Conservation (phyloP, 2,329 filamentous ascomycete genomes). For the Aspergillus pseudoglaucus region DNA sequence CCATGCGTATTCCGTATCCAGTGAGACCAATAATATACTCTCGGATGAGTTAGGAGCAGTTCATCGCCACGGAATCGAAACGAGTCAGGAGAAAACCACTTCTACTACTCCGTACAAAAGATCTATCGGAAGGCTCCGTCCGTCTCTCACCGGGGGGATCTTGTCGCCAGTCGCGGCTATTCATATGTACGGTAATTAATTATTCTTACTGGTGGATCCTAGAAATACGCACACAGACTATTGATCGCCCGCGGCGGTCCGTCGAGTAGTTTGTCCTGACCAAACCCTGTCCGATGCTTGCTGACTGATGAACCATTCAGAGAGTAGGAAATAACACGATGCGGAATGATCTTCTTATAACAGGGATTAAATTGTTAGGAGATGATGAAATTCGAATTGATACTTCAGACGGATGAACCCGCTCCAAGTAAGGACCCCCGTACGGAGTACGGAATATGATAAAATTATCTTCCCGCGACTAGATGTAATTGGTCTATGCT, state of each 20-base stretch:
- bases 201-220: neutral
- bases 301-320: neutral
- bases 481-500: too few relatives aligned
- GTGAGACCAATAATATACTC: too few relatives aligned
- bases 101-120: neutral
- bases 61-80: neutral
- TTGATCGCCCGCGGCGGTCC: constrained; percentile 1
- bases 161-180: constrained; percentile 20
- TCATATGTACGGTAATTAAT: constrained; percentile 5
- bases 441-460: too few relatives aligned
- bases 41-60: too few relatives aligned
- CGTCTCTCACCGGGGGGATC: neutral
- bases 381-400: neutral
- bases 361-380: neutral
- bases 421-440: too few relatives aligned
- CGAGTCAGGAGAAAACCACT: neutral
- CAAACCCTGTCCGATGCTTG: neutral
- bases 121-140: neutral
- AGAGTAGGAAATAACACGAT: neutral
- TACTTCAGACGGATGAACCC: neutral
- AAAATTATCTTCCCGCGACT: too few relatives aligned
- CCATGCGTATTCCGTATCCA: too few relatives aligned
- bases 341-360: neutral
- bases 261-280: neutral
- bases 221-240: neutral